phyloP scores from a whole-genome alignment of 352 stramenopile genomes.

The Phytophthora pluvialis region DNA sequence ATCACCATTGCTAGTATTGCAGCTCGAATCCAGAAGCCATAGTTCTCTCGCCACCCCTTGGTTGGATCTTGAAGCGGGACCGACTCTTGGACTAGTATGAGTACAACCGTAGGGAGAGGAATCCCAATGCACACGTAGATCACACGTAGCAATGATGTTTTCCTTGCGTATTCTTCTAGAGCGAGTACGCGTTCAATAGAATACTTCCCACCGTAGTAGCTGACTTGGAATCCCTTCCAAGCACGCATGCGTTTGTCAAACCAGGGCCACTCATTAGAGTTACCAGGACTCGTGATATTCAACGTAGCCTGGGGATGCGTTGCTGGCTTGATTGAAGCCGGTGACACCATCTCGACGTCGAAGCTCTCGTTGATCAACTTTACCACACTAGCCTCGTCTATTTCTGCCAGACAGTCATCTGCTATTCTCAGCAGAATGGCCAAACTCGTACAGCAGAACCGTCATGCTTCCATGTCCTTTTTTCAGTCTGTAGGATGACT shows the following conservation, averaged over 20 bases:
- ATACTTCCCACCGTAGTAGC: slow-evolving; percentile 28
- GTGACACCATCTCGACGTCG: background rate
- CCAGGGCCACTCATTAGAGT: background rate
- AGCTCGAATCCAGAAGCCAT: slow-evolving; percentile 28
- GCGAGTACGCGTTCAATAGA: slow-evolving; percentile 24
- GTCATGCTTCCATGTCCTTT: too few species aligned
- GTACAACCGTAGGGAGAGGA: slow-evolving; percentile 9
- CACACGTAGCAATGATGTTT: slow-evolving; percentile 4
- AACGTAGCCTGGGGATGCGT: background rate
- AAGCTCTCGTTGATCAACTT: background rate
- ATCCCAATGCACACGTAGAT: slow-evolving; percentile 14
- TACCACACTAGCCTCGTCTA: slow-evolving; percentile 2
- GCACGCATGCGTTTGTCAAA: background rate
- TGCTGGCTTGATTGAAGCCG: background rate
- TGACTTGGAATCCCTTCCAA: slow-evolving; percentile 21
- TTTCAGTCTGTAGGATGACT: background rate
- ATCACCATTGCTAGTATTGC: slow-evolving; percentile 21
- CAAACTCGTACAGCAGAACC: background rate
- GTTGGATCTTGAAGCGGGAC: slow-evolving; percentile 26
- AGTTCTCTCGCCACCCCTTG: slow-evolving; percentile 22
- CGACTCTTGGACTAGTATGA: slow-evolving; percentile 19
- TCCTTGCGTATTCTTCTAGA: slow-evolving; percentile 21
- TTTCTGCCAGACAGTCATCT: slow-evolving; percentile 5
- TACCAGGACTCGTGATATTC: background rate
- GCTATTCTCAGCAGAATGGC: background rate